phyloP scores from a whole-genome alignment of 306 rosid species.

The Trichosanthes cucumerina region DNA sequence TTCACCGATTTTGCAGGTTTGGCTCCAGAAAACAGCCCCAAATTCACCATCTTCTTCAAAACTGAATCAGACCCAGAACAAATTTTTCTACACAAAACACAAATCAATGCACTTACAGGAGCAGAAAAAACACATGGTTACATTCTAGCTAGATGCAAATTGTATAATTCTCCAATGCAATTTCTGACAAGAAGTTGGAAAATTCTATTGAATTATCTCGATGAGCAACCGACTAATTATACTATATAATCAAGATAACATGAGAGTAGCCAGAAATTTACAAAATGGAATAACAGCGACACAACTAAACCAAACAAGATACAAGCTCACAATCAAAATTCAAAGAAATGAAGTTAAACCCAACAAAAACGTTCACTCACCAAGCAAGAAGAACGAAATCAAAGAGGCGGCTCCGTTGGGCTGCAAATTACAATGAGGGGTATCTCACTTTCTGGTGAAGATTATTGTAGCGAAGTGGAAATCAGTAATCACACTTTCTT shows the following conservation, averaged over 20 bases:
- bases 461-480: neutral
- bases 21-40: slow-evolving; percentile 42
- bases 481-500: neutral
- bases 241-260: neutral
- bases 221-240: neutral
- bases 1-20: slow-evolving; percentile 47
- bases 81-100: slow-evolving; percentile 12
- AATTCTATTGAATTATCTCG: neutral
- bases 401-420: neutral
- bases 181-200: neutral
- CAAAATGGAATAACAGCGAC: neutral
- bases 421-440: neutral
- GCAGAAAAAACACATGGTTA: neutral
- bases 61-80: slow-evolving; percentile 24
- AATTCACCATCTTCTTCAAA: slow-evolving; percentile 46
- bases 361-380: neutral
- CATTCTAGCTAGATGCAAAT: neutral
- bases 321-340: neutral
- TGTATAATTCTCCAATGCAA: neutral
- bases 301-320: neutral
- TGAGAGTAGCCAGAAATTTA: neutral
- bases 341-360: neutral
- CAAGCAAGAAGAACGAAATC: neutral
- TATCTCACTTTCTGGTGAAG: neutral
- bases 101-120: slow-evolving; percentile 7